These are phyloP conservation scores for Candida glucosophila DNA, from an alignment of 1,139 yeast genomes.

Conservation along the genomic window DNA sequence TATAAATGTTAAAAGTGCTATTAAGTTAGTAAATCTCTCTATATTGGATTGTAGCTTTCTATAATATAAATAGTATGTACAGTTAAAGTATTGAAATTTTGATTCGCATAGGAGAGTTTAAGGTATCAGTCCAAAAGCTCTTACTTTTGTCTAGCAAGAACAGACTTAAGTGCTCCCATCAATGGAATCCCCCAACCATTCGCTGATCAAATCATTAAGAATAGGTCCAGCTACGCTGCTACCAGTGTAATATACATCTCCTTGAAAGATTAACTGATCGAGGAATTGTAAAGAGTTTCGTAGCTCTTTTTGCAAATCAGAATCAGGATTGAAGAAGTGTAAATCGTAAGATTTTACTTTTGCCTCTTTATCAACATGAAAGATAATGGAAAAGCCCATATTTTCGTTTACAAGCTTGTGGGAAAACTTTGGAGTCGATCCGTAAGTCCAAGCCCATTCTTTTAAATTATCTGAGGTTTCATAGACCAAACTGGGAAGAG, in stretches of 20 bases:
- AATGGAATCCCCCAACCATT: constrained; percentile 39
- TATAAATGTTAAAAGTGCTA: too few relatives aligned
- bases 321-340: constrained; percentile 3
- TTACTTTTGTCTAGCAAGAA: not conserved
- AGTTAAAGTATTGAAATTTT: too few relatives aligned
- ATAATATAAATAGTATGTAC: not conserved
- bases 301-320: constrained; percentile 7
- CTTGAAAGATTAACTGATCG: constrained; percentile 16
- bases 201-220: constrained; percentile 33
- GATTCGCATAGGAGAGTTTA: too few relatives aligned
- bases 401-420: constrained; percentile 31
- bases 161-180: constrained; percentile 45
- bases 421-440: constrained; percentile 59
- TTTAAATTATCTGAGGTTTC: constrained; percentile 35
- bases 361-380: constrained; percentile 36
- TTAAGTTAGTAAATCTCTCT: not conserved
- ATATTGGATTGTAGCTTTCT: not conserved
- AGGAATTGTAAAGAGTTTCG: constrained; percentile 22
- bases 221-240: constrained; percentile 38
- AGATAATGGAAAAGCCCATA: constrained; percentile 22
- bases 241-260: constrained; percentile 29
- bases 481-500: constrained; percentile 39
- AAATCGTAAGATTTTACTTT: constrained; percentile 16
- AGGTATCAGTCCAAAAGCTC: not conserved
- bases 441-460: constrained; percentile 67